phyloP scores from a whole-genome alignment of 106 monocot species.

The Dendrobium officinale region DNA sequence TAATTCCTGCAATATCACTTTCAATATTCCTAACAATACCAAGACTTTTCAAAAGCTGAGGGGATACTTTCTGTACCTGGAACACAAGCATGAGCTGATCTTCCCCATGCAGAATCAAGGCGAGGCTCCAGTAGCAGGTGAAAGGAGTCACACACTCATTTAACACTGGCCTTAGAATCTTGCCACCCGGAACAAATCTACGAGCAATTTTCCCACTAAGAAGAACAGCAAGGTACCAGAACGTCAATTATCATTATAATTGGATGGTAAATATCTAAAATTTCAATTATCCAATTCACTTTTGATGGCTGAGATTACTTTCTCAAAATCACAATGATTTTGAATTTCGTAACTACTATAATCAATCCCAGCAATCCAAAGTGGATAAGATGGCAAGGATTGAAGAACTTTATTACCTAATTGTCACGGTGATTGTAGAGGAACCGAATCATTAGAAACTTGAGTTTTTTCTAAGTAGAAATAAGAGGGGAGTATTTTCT shows the following conservation, averaged over 20 bases:
- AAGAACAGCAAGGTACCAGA: not conserved
- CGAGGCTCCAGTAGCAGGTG: slow-evolving; percentile 81
- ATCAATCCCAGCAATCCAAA: not conserved
- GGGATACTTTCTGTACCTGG: slow-evolving; percentile 26
- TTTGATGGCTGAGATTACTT: not conserved
- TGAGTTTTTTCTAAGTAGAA: not conserved
- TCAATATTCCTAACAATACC: not conserved
- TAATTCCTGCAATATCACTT: slow-evolving; percentile 36
- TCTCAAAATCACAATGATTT: not conserved
- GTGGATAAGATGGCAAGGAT: not conserved
- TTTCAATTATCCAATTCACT: not conserved
- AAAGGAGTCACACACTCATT: slow-evolving; percentile 84
- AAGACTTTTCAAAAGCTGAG: not conserved
- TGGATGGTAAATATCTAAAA: not conserved
- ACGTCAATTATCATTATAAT: too few species aligned
- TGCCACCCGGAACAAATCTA: slow-evolving; percentile 56
- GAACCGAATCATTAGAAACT: not conserved
- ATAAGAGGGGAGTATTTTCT: too few species aligned
- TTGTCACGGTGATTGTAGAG: not conserved
- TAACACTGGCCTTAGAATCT: slow-evolving; percentile 70
- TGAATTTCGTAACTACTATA: not conserved
- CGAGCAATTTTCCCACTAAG: slow-evolving; percentile 50
- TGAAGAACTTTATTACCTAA: not conserved
- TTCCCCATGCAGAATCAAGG: slow-evolving; percentile 51
- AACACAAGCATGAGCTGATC: slow-evolving; percentile 61